A percentile compares a stretch with the other conserved stretches of the same genome.
phyloP scores from a whole-genome alignment of 768 basidiomycete genomes.

The Hygrophorus pudorinus region DNA sequence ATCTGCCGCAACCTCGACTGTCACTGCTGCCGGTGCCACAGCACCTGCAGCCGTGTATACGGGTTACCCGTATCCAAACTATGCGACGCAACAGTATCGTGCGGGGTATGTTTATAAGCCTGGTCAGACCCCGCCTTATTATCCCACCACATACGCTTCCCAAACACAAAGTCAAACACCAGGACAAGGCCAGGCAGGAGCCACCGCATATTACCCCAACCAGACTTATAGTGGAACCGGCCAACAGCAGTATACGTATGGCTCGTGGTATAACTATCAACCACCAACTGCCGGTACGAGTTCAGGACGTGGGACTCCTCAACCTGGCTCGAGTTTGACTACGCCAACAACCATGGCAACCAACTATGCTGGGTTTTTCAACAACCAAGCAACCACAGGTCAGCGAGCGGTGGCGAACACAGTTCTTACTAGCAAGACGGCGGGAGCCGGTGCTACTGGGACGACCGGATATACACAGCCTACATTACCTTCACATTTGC shows the following conservation, averaged over 20 bases:
- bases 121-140: slow-evolving; percentile 4
- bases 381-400: slow-evolving; percentile 14
- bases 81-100: slow-evolving; percentile 8
- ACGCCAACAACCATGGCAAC: slow-evolving; percentile 10
- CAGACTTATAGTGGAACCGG: slow-evolving; percentile 7
- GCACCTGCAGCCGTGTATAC: slow-evolving; percentile 7
- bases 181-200: slow-evolving; percentile 2
- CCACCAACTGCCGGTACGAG: slow-evolving; percentile 9
- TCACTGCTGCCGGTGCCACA: slow-evolving; percentile 16
- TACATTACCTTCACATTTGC: slow-evolving; percentile 21
- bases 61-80: slow-evolving; percentile 3
- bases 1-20: slow-evolving; percentile 20
- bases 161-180: slow-evolving; percentile 2
- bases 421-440: slow-evolving; percentile 19
- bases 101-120: slow-evolving; percentile 9
- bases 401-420: slow-evolving; percentile 48
- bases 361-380: slow-evolving; percentile 34
- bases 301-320: slow-evolving; percentile 32
- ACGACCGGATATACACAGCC: slow-evolving; percentile 7
- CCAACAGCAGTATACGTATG: slow-evolving; percentile 8
- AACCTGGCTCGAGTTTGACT: slow-evolving; percentile 20
- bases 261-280: slow-evolving; percentile 12
- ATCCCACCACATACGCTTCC: slow-evolving; percentile 4
- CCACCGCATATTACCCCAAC: slow-evolving; percentile 6
- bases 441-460: slow-evolving; percentile 4